These are phyloP conservation scores for Botryotinia convoluta DNA, from an alignment of 2,329 filamentous ascomycete genomes.

Conservation along the genomic window DNA sequence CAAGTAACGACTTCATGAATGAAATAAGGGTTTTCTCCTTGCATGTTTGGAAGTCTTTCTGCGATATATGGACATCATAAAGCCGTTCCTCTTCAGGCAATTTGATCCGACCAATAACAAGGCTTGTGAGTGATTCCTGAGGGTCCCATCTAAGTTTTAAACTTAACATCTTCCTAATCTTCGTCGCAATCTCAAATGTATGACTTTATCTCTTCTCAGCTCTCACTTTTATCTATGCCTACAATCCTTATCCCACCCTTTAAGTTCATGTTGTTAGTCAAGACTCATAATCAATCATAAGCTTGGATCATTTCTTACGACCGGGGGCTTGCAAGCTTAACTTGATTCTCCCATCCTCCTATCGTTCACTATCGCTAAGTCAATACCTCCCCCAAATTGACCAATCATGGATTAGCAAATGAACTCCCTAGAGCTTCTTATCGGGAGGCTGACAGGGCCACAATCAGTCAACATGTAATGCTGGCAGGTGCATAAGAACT, in stretches of 20 bases:
- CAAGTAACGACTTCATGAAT: constrained; percentile 15
- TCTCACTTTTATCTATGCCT: not conserved
- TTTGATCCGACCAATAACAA: not conserved
- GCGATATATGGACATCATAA: not conserved
- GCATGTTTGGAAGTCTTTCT: not conserved
- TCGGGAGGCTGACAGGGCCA: constrained; percentile 17
- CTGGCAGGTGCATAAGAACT: constrained; percentile 15
- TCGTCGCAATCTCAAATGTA: not conserved
- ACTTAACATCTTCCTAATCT: not conserved
- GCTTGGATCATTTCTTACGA: not conserved
- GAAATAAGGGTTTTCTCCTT: not conserved
- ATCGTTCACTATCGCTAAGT: constrained; percentile 13
- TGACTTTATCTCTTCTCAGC: not conserved
- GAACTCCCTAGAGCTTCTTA: constrained; percentile 13
- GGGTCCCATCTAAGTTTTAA: not conserved
- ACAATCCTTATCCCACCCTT: not conserved
- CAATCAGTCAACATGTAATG: constrained; percentile 6
- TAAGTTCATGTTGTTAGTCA: not conserved
- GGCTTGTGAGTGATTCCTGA: not conserved
- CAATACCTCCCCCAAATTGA: not conserved
- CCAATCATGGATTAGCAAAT: constrained; percentile 3
- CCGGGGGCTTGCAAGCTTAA: not conserved
- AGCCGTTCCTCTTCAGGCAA: not conserved
- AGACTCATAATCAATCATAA: not conserved
- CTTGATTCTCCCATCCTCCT: not conserved